Evolutionary conservation across 2,329 filamentous ascomycete species (phyloP), one percentile per base, ranked within the genome.

Genomic region (Thermothelomyces thermophilus): DNA sequence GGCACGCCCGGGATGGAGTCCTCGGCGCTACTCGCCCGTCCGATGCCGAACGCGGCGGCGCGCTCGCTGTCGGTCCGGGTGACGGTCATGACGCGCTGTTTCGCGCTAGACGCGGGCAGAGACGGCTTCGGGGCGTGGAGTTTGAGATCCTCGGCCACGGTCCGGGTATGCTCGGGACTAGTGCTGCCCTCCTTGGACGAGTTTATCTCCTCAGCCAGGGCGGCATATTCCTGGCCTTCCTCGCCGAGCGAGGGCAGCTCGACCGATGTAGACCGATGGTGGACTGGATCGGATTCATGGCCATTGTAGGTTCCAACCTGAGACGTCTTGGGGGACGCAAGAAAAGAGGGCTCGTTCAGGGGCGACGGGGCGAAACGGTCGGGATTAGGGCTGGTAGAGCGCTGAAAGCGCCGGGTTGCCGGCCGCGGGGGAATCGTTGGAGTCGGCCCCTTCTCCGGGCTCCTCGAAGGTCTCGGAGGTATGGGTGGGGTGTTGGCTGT

Each of bases 1-100:
- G 67, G 60, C 51, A 78, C 62, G 48, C 73, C 66, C 48, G 66
- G 59, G 63, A 42, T 46, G 3, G 56, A 57, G 22, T 72, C 66
- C 42, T 86, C 67, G 48, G 84, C 71, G 48, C 75, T 74, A 50
- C 76, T 75, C 34, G 81, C 74, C 50, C 82, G 84, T 56, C 88
- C 89, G 63, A 95, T 81, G 55, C 90, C 90, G 53, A 84, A 89
- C n/a, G 86, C 81, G 16, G 87, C 88, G 54, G 89, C 90, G 65
- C 84, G 83, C 41, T 84, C 82, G n/a, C 89, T 95, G 70, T 96
- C 90, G 58, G 90, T 96, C 58, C 88, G 84, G 30, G 91, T 96
- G 53, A 96, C 90, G 13, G 80, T 75, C 64, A 86, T 82, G 44
- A 96, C 88, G 62, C 86, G 82, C 65, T 87, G 82, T 69, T 90